phyloP scores from a whole-genome alignment of 2,329 filamentous ascomycete species.

The Claviceps sp. region DNA sequence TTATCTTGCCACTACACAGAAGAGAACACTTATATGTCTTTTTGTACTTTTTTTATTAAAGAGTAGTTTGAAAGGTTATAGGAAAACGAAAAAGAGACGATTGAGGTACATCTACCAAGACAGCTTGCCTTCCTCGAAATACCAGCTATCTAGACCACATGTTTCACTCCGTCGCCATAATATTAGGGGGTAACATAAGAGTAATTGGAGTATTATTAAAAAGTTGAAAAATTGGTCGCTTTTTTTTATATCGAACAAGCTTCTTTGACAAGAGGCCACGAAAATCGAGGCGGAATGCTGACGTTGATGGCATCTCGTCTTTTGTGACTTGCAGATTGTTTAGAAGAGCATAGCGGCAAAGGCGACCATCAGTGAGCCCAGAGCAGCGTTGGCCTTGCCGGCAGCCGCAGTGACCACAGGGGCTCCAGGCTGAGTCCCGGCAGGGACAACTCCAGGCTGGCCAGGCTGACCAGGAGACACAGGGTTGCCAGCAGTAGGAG shows the following conservation, averaged over 20 bases:
- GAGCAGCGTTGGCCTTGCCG: constrained; percentile 19
- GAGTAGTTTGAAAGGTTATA: not conserved
- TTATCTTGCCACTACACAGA: too few species aligned
- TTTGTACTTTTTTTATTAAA: not conserved
- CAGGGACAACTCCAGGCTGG: not conserved
- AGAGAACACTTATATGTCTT: not conserved
- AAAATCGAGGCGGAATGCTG: too few species aligned
- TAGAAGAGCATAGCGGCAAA: constrained; percentile 25
- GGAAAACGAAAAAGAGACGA: not conserved
- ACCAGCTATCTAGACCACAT: not conserved
- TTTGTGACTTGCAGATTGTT: not conserved
- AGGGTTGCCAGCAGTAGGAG: constrained; percentile 3
- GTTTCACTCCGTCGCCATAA: not conserved
- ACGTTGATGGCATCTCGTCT: too few species aligned
- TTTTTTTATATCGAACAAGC: not conserved
- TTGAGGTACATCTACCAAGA: not conserved
- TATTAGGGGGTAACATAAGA: not conserved
- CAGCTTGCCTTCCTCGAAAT: not conserved
- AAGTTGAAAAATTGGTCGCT: not conserved
- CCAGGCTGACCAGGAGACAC: constrained; percentile 3
- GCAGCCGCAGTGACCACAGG: constrained; percentile 23
- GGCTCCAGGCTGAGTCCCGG: constrained; percentile 1
- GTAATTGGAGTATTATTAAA: not conserved
- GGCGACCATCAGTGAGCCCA: constrained; percentile 25
- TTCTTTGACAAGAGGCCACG: not conserved